These are phyloP conservation scores for Parafenestella ontariensis DNA, from an alignment of 2,329 filamentous ascomycete species.

Conservation along the genomic window DNA sequence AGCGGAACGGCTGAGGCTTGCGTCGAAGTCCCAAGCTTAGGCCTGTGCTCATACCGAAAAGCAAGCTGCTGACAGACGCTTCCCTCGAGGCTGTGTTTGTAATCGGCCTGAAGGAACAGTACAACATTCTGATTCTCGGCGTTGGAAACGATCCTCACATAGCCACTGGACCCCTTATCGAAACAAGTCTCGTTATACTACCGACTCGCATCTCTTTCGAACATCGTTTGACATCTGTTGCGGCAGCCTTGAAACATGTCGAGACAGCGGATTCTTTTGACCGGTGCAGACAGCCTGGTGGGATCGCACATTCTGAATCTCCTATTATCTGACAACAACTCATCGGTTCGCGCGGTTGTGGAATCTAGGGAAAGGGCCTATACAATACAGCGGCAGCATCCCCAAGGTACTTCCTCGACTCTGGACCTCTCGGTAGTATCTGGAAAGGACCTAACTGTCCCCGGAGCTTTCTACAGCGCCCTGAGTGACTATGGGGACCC, in stretches of 20 bases:
- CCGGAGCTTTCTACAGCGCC: constrained; percentile 27
- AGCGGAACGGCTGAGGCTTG: neutral
- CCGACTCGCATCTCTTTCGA: neutral
- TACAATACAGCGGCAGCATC: constrained; percentile 24
- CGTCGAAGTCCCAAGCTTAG: neutral
- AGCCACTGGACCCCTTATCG: constrained; percentile 3
- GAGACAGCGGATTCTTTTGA: constrained; percentile 32
- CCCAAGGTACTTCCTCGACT: constrained; percentile 8
- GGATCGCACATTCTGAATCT: constrained; percentile 39
- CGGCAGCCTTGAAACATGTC: constrained; percentile 19
- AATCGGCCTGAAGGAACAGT: neutral
- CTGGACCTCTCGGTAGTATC: constrained; percentile 31
- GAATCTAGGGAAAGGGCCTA: constrained; percentile 26
- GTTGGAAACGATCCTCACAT: constrained; percentile 2
- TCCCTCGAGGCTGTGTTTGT: neutral
- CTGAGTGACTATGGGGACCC: constrained; percentile 21
- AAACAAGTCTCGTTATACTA: neutral
- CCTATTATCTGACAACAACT: constrained; percentile 23
- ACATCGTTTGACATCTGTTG: neutral
- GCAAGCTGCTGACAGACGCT: constrained; percentile 1
- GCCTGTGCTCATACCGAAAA: constrained; percentile 4
- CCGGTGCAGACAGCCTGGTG: constrained; percentile 29
- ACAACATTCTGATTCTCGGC: constrained; percentile 1
- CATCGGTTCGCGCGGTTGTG: constrained; percentile 36
- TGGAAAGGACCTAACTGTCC: constrained; percentile 15